Conservation (phyloP, 768 basidiomycete species). For the Psilocybe azurescens region DNA sequence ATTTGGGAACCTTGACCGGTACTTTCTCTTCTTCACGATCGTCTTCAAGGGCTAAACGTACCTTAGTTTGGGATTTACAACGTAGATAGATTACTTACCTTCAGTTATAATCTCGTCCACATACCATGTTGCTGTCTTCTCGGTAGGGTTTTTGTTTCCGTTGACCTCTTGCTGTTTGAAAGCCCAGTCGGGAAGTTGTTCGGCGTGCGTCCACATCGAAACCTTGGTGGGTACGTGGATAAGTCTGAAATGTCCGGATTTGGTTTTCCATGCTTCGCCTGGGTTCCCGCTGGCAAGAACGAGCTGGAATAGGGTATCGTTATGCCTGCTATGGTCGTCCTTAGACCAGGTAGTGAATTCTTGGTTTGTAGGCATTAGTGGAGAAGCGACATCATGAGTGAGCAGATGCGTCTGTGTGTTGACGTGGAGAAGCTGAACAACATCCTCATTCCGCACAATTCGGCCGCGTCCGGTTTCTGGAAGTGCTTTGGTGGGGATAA, state of each 20-base stretch:
- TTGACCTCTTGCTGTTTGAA: constrained; percentile 98
- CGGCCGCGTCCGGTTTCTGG: constrained; percentile 94
- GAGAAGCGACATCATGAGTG: constrained; percentile 97
- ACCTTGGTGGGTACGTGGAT: constrained; percentile 91
- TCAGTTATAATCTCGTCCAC: constrained; percentile 81
- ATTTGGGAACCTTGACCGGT: constrained; percentile 73
- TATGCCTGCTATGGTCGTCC: constrained; percentile 76
- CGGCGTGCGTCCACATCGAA: constrained; percentile 89
- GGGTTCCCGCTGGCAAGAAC: constrained; percentile 73
- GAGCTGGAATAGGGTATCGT: constrained; percentile 90
- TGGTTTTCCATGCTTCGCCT: constrained; percentile 90
- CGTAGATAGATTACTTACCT: constrained; percentile 15
- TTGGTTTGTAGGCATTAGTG: constrained; percentile 97
- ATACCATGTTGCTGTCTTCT: constrained; percentile 88
- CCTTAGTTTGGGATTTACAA: constrained; percentile 10
- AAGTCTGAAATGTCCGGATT: constrained; percentile 91
- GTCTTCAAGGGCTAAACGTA: constrained; percentile 50
- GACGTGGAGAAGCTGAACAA: constrained; percentile 88
- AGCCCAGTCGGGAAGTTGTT: constrained; percentile 93
- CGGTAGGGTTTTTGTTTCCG: constrained; percentile 90
- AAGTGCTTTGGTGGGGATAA: constrained; percentile 93
- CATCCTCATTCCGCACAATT: constrained; percentile 87
- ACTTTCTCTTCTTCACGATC: constrained; percentile 53
- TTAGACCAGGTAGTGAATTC: constrained; percentile 95
- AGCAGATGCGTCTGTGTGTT: constrained; percentile 83